Percentiles rank a stretch among this genome's conserved stretches.
These are phyloP conservation scores for Colletotrichum plurivorum DNA, from an alignment of 2,329 filamentous ascomycete species.

Conservation along the genomic window DNA sequence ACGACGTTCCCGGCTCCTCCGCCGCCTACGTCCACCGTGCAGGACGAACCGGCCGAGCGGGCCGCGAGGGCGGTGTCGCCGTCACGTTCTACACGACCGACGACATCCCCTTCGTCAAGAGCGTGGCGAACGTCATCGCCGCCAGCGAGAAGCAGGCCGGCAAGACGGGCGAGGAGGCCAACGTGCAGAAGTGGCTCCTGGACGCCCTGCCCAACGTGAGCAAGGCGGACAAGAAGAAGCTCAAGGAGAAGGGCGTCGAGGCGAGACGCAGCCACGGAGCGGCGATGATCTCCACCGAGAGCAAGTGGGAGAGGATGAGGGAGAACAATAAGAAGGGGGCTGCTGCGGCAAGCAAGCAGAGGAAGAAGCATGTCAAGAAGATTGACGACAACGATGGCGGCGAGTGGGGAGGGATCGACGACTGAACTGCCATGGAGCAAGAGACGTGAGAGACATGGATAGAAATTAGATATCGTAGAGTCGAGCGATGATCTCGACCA, in stretches of 20 bases:
- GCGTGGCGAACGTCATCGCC: constrained; percentile 92
- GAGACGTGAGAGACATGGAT: background rate
- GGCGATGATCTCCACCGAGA: constrained; percentile 87
- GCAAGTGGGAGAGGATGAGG: constrained; percentile 78
- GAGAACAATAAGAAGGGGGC: constrained; percentile 78
- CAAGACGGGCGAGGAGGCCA: constrained; percentile 65
- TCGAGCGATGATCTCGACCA: no score
- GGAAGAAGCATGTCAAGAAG: constrained; percentile 53
- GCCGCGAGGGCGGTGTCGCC: constrained; percentile 87
- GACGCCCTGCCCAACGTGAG: constrained; percentile 86
- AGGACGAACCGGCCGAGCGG: constrained; percentile 90
- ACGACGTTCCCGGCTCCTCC: constrained; percentile 93
- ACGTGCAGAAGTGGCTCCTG: constrained; percentile 87
- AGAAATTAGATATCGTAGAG: no score
- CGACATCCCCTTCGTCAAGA: constrained; percentile 90
- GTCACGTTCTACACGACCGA: constrained; percentile 97
- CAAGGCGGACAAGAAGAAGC: constrained; percentile 86
- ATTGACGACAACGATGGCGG: constrained; percentile 48
- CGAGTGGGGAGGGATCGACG: constrained; percentile 66
- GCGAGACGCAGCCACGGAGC: constrained; percentile 65
- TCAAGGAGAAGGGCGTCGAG: constrained; percentile 88
- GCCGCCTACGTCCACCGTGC: constrained; percentile 95
- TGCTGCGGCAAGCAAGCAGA: constrained; percentile 72
- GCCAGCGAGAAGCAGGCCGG: constrained; percentile 81
- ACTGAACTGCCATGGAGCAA: constrained; percentile 46